These are phyloP conservation scores for Pezicula radicicola DNA, from an alignment of 2,329 filamentous ascomycete species.

Conservation along the genomic window DNA sequence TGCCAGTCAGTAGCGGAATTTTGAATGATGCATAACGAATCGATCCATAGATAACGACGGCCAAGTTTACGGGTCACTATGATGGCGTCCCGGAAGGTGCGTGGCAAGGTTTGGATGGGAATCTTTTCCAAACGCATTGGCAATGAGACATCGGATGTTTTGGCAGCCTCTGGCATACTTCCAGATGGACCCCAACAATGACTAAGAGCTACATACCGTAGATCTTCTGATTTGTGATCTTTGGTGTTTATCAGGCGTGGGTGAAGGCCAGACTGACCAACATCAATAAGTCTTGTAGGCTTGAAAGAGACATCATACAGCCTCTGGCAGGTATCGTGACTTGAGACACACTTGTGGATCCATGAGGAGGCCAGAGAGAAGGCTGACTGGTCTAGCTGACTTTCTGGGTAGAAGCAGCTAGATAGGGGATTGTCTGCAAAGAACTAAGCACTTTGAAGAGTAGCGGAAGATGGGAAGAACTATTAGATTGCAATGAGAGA, in stretches of 20 bases:
- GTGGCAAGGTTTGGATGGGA: not conserved
- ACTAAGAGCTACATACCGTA: not conserved
- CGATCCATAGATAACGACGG: slow-evolving; percentile 5
- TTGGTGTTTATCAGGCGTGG: not conserved
- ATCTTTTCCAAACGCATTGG: not conserved
- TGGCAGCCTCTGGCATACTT: not conserved
- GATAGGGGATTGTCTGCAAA: no score
- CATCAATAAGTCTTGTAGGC: not conserved
- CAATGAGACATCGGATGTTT: not conserved
- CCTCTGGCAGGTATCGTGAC: not conserved
- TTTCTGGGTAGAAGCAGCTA: no score
- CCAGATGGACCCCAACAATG: not conserved
- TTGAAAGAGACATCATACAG: not conserved
- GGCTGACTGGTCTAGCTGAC: no score
- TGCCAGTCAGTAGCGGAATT: not conserved
- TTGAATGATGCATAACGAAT: slow-evolving; percentile 7
- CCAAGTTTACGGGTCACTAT: not conserved
- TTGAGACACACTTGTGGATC: not conserved
- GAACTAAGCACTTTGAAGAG: no score
- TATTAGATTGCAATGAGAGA: no score
- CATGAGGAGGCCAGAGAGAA: not conserved
- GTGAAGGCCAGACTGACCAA: not conserved
- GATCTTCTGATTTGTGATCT: not conserved
- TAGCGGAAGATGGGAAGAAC: no score
- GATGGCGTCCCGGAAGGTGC: not conserved